phyloP scores from a whole-genome alignment of 2,329 filamentous ascomycete species.

The Penicillium polonicum region DNA sequence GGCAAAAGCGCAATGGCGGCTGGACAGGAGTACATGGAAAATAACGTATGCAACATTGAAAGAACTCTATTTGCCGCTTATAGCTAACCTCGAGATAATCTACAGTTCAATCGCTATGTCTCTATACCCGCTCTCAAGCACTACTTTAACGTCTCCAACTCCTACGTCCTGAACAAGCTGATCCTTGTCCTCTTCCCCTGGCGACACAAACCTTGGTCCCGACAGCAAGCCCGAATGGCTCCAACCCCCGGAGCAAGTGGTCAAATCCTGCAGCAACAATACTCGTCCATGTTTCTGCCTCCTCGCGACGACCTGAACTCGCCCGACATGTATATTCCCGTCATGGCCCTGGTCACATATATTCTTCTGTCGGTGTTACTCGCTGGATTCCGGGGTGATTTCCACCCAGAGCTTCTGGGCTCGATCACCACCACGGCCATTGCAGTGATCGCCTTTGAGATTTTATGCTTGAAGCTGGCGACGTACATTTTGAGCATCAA shows the following conservation, averaged over 20 bases:
- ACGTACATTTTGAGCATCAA: constrained; percentile 93
- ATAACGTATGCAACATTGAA: constrained; percentile 66
- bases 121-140: constrained; percentile 93
- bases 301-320: constrained; percentile 95
- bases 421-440: constrained; percentile 83
- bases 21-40: constrained; percentile 90
- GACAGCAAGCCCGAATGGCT: constrained; percentile 66
- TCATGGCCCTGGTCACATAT: constrained; percentile 97
- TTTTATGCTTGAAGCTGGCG: constrained; percentile 84
- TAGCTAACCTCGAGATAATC: neutral
- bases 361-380: constrained; percentile 90
- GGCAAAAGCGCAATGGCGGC: constrained; percentile 88
- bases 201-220: constrained; percentile 96
- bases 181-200: constrained; percentile 94
- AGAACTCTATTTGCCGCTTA: neutral
- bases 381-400: constrained; percentile 83
- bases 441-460: constrained; percentile 80
- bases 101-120: constrained; percentile 74
- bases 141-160: constrained; percentile 99
- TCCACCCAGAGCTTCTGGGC: constrained; percentile 90
- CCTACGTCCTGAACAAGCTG: constrained; percentile 91
- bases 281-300: constrained; percentile 68
- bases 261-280: constrained; percentile 59
- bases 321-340: constrained; percentile 98
- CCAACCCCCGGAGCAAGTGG: constrained; percentile 52